Evolutionary conservation across 768 basidiomycete species (phyloP).

Genomic region (Neoboletus brunneissimus): DNA sequence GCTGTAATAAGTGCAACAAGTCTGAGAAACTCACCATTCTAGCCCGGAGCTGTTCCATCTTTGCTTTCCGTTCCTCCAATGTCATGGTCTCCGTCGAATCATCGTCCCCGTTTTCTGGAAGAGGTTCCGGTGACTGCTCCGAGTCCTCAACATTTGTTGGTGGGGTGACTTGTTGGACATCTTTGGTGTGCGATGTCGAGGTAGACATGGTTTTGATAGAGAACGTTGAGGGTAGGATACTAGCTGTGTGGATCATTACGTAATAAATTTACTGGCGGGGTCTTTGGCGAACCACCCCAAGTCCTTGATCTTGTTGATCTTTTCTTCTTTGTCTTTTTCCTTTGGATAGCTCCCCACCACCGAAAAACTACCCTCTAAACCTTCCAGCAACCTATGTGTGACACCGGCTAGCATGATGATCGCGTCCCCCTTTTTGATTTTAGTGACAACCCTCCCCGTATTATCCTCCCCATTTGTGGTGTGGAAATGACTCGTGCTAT

Average conservation of each 20-base stretch:
- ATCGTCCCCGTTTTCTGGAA: conserved; percentile 18
- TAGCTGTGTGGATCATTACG: conserved; percentile 3
- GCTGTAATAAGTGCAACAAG: not conserved
- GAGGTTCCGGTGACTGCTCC: conserved; percentile 29
- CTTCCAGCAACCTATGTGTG: conserved; percentile 36
- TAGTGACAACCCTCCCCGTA: conserved; percentile 27
- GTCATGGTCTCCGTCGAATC: conserved; percentile 32
- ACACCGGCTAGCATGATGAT: conserved; percentile 34
- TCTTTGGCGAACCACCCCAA: conserved; percentile 39
- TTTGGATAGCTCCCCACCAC: conserved; percentile 34
- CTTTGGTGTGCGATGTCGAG: not conserved
- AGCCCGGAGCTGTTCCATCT: conserved; percentile 70
- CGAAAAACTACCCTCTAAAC: conserved; percentile 17
- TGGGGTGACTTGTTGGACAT: not conserved
- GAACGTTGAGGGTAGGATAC: not conserved
- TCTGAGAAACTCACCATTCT: conserved; percentile 59
- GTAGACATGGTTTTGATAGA: conserved; percentile 9
- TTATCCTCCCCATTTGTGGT: conserved; percentile 41
- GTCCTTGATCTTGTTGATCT: conserved; percentile 17
- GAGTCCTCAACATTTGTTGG: conserved; percentile 22
- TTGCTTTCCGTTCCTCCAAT: conserved; percentile 73
- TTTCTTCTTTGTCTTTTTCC: conserved; percentile 15
- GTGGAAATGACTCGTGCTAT: conserved; percentile 40
- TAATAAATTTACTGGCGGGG: conserved; percentile 25
- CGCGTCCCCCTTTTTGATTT: conserved; percentile 40